Evolutionary conservation across 805 yeast species (phyloP), one percentile per base, ranked within the genome.

Genomic region (Candida ascalaphidarum): DNA sequence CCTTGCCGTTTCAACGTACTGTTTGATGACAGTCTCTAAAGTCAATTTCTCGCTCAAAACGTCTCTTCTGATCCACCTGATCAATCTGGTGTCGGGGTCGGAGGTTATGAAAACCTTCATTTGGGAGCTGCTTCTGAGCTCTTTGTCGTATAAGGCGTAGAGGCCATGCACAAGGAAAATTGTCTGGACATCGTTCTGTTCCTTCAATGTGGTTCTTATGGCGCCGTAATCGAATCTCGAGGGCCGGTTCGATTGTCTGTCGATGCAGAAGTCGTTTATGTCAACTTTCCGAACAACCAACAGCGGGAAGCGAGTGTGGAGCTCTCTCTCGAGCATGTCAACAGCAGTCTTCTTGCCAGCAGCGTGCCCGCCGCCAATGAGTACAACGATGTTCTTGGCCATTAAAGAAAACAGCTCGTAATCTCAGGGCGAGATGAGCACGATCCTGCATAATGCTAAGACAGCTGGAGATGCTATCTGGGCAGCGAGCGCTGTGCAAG

Each of bases 61-160:
- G 33, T 62, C 68, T 25, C 67, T 43, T 30, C 63, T 58, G 26
- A 83, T 78, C 81, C 92, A 74, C 38, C 94, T 69, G n/a, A 84
- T 77, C 22, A 88, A 58, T 30, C 96, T 58, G 4, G 81, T 74
- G 50, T 88, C 97, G 1, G 89, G 75, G 52, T 88, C 96, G 36
- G 85, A 71, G 39, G 83, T 92, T 11, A 88, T 65, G 41, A 79
- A 88, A 2, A 88, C 73, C 44, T 74, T 79, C 38, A 86, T 60
- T 1, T 73, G 62, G 0, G 88, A 77, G 44, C 68, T 35, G 8
- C 58, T 58, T 20, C 81, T 54, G 8, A 88, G 50, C 12, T 58
- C 59, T 25, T 58, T 55, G 47, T 83, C 78, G 44, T 74, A 81
- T 14, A 88, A 60, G 0, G 95, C 89, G 46, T 88, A 88, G 12